Evolutionary conservation across 1,139 yeast species (phyloP), one percentile per base, ranked within the genome.

Genomic region (Magnusiomyces tetraspermus): DNA sequence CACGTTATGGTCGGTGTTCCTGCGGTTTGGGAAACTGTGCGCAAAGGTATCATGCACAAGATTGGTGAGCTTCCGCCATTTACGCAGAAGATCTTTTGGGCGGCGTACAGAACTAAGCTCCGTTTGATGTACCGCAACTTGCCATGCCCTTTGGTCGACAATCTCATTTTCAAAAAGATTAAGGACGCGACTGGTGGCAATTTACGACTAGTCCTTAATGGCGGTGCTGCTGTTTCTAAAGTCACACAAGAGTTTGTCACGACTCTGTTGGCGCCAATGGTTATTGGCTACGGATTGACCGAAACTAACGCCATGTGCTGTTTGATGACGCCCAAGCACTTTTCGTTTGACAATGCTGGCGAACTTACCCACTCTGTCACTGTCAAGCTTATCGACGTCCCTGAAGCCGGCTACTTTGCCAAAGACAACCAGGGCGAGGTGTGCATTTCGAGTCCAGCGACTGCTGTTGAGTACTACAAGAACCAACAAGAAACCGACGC

Each of bases 1-100:
- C 85, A 96, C 11, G 72, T 92, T 60, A 87, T 92, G 96, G 96
- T 89, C 59, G 98, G 96, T 68, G 98, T 94, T 54, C 97, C 98
- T 17, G 96, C 98, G 1, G 97, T 92, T 53, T 94, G 97, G 96
- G 99, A 92, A 74, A 78, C 85, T 31, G 88, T 92, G 56, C 84
- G 95, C 71, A 92, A 92, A 74, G 99, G 98, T 54, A 85, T 92
- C 55, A 61, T 87, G 58, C 78, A 80, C 53, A 90, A 90, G 72
- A 77, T 94, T 57, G 74, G 76, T 59, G 79, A 80, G 62, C 77
- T 77, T 64, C 86, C 96, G 15, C 63, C 80, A 17, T 60, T 84
- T 38, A 76, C 80, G 43, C 96, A 89, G 71, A 85, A 79, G 68
- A 63, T 92, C 46, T 94, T 92, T 69, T 94, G 98, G 98, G 76